These are phyloP conservation scores for Anthracocystis panici-leucophaei DNA, from an alignment of 1,284 basidiomycete genomes.

Conservation along the genomic window DNA sequence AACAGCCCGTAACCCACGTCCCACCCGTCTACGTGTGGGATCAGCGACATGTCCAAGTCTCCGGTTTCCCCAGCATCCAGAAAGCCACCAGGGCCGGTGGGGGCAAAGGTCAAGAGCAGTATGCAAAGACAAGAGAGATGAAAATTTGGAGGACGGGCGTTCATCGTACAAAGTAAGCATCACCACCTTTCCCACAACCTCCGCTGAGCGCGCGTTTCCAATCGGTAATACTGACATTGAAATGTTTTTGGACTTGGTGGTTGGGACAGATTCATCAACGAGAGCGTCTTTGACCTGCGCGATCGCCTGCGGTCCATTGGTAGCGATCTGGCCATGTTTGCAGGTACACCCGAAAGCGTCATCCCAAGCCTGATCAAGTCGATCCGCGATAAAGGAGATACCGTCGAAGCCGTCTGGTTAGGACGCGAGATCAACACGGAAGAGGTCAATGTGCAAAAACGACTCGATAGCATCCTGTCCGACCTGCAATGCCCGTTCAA, in stretches of 20 bases:
- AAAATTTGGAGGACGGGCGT: constrained; percentile 55
- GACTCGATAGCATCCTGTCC: constrained; percentile 16
- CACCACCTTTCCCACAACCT: too few relatives aligned
- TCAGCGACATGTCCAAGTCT: constrained; percentile 54
- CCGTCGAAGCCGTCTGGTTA: constrained; percentile 72
- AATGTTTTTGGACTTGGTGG: too few relatives aligned
- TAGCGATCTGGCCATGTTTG: constrained; percentile 57
- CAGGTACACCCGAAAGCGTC: constrained; percentile 57
- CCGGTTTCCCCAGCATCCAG: constrained; percentile 45
- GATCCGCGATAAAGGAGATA: constrained; percentile 69
- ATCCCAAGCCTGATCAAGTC: constrained; percentile 69
- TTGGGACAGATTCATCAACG: constrained; percentile 39
- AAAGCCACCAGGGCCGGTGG: constrained; percentile 37
- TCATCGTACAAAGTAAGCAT: constrained; percentile 35
- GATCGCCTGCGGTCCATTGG: constrained; percentile 33
- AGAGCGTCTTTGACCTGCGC: constrained; percentile 58
- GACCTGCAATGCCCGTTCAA: constrained; percentile 24
- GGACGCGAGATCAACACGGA: constrained; percentile 70
- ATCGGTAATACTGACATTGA: too few relatives aligned
- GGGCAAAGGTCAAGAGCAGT: constrained; percentile 24
- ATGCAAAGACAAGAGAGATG: constrained; percentile 50
- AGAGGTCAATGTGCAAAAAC: constrained; percentile 52
- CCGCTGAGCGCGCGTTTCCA: too few relatives aligned
- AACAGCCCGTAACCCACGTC: constrained; percentile 55
- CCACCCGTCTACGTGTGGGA: constrained; percentile 62